phyloP scores from a whole-genome alignment of 73 alveolate genomes.

The Stentor roeselii region DNA sequence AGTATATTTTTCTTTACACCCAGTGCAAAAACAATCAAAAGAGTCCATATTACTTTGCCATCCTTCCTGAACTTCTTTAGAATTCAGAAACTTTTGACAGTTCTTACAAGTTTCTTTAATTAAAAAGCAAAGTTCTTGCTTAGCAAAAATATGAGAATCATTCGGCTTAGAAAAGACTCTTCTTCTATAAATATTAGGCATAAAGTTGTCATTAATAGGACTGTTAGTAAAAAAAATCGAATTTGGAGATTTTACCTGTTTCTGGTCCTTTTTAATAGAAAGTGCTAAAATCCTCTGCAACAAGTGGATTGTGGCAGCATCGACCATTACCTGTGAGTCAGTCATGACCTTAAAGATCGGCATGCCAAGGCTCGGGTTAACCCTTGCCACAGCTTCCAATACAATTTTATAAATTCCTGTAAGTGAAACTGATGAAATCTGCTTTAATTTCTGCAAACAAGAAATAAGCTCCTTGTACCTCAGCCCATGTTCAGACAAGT shows the following conservation, averaged over 20 bases:
- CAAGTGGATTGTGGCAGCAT: not conserved
- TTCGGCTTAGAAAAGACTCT: not conserved
- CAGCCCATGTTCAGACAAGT: not conserved
- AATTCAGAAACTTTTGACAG: not conserved
- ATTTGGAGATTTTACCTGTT: not conserved
- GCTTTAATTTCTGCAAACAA: not conserved
- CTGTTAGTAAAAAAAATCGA: not conserved
- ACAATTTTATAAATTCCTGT: too few species aligned
- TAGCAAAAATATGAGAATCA: not conserved
- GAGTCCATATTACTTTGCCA: too few species aligned
- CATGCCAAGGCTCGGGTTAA: not conserved
- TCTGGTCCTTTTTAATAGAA: not conserved
- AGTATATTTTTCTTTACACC: too few species aligned
- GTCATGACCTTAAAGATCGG: not conserved
- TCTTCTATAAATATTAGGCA: not conserved
- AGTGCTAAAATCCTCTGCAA: not conserved
- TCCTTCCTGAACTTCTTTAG: too few species aligned
- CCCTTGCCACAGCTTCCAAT: not conserved
- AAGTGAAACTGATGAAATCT: not conserved
- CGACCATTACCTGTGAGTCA: not conserved
- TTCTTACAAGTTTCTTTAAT: not conserved
- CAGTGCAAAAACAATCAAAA: too few species aligned
- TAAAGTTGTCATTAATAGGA: not conserved
- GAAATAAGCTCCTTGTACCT: not conserved
- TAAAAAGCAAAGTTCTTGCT: too few species aligned